These are phyloP conservation scores for Penicillium tannophilum DNA, from an alignment of 495 filamentous ascomycete genomes.

Conservation along the genomic window DNA sequence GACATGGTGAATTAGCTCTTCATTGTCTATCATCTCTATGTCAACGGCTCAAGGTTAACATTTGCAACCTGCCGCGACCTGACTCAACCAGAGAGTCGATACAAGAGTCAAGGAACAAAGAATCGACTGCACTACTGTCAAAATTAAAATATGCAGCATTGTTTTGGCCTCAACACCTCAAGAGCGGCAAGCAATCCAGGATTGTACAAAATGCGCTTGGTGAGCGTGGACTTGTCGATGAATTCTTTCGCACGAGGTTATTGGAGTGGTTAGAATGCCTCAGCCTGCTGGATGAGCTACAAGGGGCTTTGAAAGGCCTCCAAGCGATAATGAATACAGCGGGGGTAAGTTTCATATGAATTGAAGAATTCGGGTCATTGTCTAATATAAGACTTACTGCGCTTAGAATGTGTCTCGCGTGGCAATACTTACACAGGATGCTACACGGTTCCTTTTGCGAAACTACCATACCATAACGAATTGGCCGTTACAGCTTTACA, in stretches of 20 bases:
- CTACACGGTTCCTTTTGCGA: slow-evolving; percentile 22
- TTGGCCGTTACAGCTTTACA: slow-evolving; percentile 24
- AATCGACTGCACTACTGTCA: slow-evolving; percentile 14
- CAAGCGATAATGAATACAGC: background rate
- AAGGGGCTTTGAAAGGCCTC: background rate
- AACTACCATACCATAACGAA: slow-evolving; percentile 15
- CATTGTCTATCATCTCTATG: slow-evolving; percentile 23
- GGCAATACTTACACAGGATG: slow-evolving; percentile 21
- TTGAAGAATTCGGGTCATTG: background rate
- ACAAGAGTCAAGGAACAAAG: background rate
- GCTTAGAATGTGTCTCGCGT: background rate
- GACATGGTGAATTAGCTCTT: slow-evolving; percentile 18
- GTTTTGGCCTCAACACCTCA: slow-evolving; percentile 26
- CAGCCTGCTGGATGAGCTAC: slow-evolving; percentile 21
- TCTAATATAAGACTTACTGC: background rate
- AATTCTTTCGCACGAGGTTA: slow-evolving; percentile 18
- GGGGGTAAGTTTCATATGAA: background rate
- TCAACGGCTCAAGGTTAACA: slow-evolving; percentile 18
- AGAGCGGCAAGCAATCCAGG: background rate
- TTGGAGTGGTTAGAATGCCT: slow-evolving; percentile 31
- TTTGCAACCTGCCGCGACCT: slow-evolving; percentile 15
- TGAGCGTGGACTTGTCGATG: slow-evolving; percentile 5
- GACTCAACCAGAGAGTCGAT: slow-evolving; percentile 1
- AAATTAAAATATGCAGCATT: slow-evolving; percentile 16
- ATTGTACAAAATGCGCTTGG: background rate